phyloP scores from a whole-genome alignment of 192 early-diverging fungal genomes.

The Chytriomyces sp. region DNA sequence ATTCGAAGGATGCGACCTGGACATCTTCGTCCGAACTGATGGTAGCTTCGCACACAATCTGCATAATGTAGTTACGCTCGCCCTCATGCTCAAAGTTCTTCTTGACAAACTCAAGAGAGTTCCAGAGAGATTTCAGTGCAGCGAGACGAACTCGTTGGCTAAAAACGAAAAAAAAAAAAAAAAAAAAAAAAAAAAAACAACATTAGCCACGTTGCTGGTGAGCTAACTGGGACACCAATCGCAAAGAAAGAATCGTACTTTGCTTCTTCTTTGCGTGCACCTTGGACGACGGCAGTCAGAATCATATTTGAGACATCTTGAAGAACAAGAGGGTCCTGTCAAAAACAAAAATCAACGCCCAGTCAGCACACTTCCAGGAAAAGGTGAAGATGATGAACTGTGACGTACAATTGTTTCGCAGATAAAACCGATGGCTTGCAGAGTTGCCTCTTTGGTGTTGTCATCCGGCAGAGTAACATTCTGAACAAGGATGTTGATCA shows the following conservation, averaged over 20 bases:
- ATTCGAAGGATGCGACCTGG: slow-evolving; percentile 90
- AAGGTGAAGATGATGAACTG: neutral
- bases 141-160: slow-evolving; percentile 76
- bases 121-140: slow-evolving; percentile 88
- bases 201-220: neutral
- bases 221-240: neutral
- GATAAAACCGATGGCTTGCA: slow-evolving; percentile 91
- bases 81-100: slow-evolving; percentile 91
- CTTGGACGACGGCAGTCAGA: slow-evolving; percentile 92
- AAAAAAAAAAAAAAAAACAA: too few relatives aligned
- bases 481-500: slow-evolving; percentile 80
- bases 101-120: slow-evolving; percentile 94
- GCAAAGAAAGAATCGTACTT: slow-evolving; percentile 49
- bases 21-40: slow-evolving; percentile 71
- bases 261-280: slow-evolving; percentile 91
- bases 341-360: neutral
- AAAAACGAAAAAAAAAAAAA: neutral
- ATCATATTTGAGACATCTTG: slow-evolving; percentile 84
- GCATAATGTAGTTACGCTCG: slow-evolving; percentile 99
- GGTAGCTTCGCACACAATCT: slow-evolving; percentile 92
- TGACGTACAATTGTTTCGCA: slow-evolving; percentile 84
- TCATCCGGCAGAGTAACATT: slow-evolving; percentile 70
- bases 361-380: neutral
- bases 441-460: slow-evolving; percentile 76
- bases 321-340: slow-evolving; percentile 79